phyloP scores from a whole-genome alignment of 352 stramenopile species.

The Globisporangium solare region DNA sequence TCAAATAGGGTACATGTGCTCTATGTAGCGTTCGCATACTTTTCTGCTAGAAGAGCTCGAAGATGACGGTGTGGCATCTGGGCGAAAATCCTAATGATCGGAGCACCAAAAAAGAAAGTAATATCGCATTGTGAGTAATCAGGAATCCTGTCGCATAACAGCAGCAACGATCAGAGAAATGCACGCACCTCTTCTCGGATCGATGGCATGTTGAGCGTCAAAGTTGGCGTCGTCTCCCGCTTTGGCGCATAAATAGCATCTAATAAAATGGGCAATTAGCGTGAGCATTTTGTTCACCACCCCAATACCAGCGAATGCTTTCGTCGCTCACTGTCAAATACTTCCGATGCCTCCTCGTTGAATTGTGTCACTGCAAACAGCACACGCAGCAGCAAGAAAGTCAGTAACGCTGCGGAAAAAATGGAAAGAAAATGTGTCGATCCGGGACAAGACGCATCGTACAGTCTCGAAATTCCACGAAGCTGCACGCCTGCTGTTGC shows the following conservation, averaged over 20 bases:
- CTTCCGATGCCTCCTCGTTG: slow-evolving; percentile 13
- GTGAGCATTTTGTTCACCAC: not conserved
- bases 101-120: not conserved
- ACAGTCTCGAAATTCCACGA: slow-evolving; percentile 19
- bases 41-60: too few relatives aligned
- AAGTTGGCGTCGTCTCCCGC: not conserved
- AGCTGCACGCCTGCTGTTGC: slow-evolving; percentile 13
- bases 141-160: too few relatives aligned
- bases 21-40: too few relatives aligned
- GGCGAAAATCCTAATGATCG: too few relatives aligned
- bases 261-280: not conserved
- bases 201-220: not conserved
- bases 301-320: not conserved
- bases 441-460: not conserved
- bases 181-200: slow-evolving; percentile 7
- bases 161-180: not conserved
- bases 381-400: not conserved
- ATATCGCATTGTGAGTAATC: not conserved
- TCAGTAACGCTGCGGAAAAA: not conserved
- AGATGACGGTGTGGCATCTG: too few relatives aligned
- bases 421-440: not conserved
- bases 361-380: slow-evolving; percentile 10
- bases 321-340: slow-evolving; percentile 13
- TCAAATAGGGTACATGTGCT: too few relatives aligned
- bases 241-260: slow-evolving; percentile 10